phyloP scores from a whole-genome alignment of 75 land plant genomes.

The Picea sitchensis region DNA sequence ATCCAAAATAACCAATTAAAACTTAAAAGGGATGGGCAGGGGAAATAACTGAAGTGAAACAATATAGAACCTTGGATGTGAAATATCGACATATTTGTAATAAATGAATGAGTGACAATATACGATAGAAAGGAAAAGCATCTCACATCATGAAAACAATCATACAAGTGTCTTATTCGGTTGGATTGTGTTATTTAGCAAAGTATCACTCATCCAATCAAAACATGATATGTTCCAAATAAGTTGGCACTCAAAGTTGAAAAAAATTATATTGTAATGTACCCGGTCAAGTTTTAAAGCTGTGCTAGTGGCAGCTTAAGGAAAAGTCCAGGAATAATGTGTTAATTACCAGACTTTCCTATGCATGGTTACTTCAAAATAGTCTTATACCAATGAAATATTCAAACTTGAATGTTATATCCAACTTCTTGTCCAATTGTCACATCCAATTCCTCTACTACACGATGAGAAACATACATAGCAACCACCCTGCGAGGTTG shows the following conservation, averaged over 20 bases:
- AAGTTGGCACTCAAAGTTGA: background rate
- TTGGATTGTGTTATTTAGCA: background rate
- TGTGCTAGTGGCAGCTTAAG: background rate
- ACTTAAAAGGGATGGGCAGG: too few species aligned
- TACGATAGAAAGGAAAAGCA: too few species aligned
- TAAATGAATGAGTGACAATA: background rate
- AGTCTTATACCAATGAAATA: conserved; percentile 41
- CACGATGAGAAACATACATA: conserved; percentile 47
- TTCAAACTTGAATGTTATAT: conserved; percentile 41
- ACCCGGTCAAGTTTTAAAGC: background rate
- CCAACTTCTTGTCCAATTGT: conserved; percentile 51
- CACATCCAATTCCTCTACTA: conserved; percentile 48
- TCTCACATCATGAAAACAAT: too few species aligned
- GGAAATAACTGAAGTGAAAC: background rate
- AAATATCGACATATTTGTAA: background rate
- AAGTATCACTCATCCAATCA: background rate
- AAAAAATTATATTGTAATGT: background rate
- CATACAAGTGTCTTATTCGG: background rate
- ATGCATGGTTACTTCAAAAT: conserved; percentile 25
- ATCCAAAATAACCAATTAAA: too few species aligned
- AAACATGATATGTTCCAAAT: background rate
- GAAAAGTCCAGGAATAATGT: background rate
- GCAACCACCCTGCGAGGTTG: conserved; percentile 56
- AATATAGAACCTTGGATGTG: background rate
- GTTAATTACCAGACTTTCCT: background rate